These are phyloP conservation scores for Tricholoma sp. DNA, from an alignment of 768 basidiomycete species.

Conservation along the genomic window DNA sequence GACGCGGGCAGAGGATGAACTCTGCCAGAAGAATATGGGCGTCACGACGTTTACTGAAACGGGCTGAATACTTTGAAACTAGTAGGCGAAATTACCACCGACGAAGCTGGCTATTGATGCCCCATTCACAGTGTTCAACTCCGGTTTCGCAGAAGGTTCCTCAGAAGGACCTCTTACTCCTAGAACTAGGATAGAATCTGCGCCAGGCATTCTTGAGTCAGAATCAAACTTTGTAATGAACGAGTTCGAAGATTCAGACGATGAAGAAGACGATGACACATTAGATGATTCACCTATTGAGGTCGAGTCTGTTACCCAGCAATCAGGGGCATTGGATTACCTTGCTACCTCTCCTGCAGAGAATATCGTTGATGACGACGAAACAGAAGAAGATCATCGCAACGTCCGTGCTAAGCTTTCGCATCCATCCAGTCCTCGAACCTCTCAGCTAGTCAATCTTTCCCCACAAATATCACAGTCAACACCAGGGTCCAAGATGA, in stretches of 20 bases:
- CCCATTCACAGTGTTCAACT: constrained; percentile 67
- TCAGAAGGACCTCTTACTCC: constrained; percentile 22
- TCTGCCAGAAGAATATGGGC: constrained; percentile 57
- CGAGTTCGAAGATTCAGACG: constrained; percentile 49
- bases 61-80: constrained; percentile 75
- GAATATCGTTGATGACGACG: constrained; percentile 7
- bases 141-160: constrained; percentile 62
- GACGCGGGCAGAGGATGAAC: constrained; percentile 29
- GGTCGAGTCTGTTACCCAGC: constrained; percentile 16
- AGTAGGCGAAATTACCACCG: constrained; percentile 35
- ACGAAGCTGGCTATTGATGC: neutral
- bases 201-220: constrained; percentile 16
- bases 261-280: constrained; percentile 30
- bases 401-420: constrained; percentile 18
- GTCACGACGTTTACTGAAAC: constrained; percentile 55
- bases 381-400: constrained; percentile 22
- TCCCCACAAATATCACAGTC: neutral
- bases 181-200: constrained; percentile 10
- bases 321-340: constrained; percentile 5
- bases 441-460: neutral
- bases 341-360: constrained; percentile 8
- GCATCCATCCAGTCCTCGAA: constrained; percentile 20
- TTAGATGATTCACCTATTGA: constrained; percentile 15
- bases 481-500: constrained; percentile 14
- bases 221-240: constrained; percentile 32